Percentiles rank a stretch among this genome's conserved stretches.
Conservation (phyloP, 345 rosid genomes). For the Erysimum cheiranthoides region DNA sequence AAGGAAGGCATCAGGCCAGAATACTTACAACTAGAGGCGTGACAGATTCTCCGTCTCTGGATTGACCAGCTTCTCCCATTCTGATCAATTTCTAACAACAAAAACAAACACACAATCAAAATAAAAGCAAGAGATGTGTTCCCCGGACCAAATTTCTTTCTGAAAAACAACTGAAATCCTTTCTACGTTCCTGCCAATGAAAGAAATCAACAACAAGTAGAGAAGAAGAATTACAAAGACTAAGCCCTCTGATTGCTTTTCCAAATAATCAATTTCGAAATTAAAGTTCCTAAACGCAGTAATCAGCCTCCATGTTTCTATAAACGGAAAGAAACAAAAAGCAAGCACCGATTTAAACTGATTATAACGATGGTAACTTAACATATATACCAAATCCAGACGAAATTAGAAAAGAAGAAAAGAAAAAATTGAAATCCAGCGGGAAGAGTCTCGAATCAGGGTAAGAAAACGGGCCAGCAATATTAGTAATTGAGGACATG, state of each 20-base stretch:
- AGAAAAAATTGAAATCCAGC: not conserved
- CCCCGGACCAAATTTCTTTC: not conserved
- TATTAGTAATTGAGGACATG: slow-evolving; percentile 1
- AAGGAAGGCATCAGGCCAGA: slow-evolving; percentile 10
- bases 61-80: slow-evolving; percentile 55
- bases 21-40: slow-evolving; percentile 49
- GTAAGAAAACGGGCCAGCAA: not conserved
- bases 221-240: not conserved
- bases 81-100: slow-evolving; percentile 44
- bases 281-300: slow-evolving; percentile 4
- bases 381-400: not conserved
- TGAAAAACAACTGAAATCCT: not conserved
- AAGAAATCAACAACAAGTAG: not conserved
- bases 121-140: not conserved
- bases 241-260: not conserved
- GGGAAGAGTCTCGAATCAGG: slow-evolving; percentile 27
- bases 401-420: not conserved
- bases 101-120: slow-evolving; percentile 14
- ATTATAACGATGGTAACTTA: not conserved
- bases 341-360: not conserved
- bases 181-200: not conserved
- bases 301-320: slow-evolving; percentile 11
- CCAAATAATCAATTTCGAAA: not conserved
- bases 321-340: slow-evolving; percentile 5
- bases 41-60: slow-evolving; percentile 45